A percentile compares a stretch with the other conserved stretches of the same genome.
These are phyloP conservation scores for Leccinum barrowsii DNA, from an alignment of 768 basidiomycete species.

Conservation along the genomic window DNA sequence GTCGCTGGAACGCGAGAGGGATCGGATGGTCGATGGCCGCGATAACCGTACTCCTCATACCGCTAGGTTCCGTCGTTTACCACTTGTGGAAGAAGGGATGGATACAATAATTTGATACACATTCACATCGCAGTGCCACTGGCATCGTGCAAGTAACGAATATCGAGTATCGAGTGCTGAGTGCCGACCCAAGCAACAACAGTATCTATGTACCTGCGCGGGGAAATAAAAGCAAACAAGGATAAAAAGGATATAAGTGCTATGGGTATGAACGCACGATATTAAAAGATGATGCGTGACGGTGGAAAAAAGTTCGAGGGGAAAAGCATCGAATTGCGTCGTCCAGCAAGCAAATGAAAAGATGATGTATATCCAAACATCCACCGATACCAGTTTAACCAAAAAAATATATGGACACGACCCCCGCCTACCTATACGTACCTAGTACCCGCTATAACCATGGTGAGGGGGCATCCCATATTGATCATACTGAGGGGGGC, in stretches of 20 bases:
- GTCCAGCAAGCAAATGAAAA: conserved; percentile 31
- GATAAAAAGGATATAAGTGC: neutral
- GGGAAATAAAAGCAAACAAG: conserved; percentile 3
- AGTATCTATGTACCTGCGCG: conserved; percentile 1
- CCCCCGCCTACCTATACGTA: neutral
- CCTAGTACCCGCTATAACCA: conserved; percentile 28
- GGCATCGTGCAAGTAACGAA: neutral
- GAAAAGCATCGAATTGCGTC: conserved; percentile 18
- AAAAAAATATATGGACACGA: neutral
- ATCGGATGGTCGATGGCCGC: conserved; percentile 11
- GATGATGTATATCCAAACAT: conserved; percentile 5
- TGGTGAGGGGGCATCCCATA: conserved; percentile 62
- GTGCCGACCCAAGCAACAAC: conserved; percentile 9
- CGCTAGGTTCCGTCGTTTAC: conserved; percentile 19
- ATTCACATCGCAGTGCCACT: conserved; percentile 2
- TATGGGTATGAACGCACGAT: conserved; percentile 24
- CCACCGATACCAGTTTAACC: neutral
- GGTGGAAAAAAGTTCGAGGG: neutral
- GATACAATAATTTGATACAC: conserved; percentile 21
- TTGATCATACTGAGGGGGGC: conserved; percentile 48
- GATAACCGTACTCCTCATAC: conserved; percentile 16
- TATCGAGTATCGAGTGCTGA: neutral
- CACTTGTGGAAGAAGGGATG: conserved; percentile 21
- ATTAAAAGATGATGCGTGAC: conserved; percentile 1
- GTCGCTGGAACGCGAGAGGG: conserved; percentile 1